These are phyloP conservation scores for Fragilaria crotonensis DNA, from an alignment of 108 stramenopile species.

Conservation along the genomic window DNA sequence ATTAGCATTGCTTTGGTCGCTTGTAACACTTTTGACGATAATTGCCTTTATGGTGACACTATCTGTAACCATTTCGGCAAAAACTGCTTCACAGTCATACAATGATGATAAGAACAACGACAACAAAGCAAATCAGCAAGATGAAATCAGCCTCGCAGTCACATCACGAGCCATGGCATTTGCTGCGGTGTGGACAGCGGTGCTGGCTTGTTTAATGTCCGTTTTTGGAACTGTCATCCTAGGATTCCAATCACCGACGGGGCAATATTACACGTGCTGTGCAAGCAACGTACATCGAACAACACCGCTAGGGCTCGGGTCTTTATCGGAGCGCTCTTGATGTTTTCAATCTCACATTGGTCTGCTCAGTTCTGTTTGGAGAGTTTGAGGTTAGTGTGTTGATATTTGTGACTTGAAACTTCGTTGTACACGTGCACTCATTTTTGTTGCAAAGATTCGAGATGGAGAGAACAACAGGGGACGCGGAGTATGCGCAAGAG, in stretches of 20 bases:
- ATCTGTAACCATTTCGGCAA: slow-evolving; percentile 39
- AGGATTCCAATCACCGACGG: slow-evolving; percentile 70
- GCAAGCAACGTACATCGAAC: slow-evolving; percentile 62
- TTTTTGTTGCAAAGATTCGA: slow-evolving; percentile 3
- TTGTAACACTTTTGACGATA: slow-evolving; percentile 54
- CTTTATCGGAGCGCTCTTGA: slow-evolving; percentile 76
- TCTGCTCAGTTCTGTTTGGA: slow-evolving; percentile 69
- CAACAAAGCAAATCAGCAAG: slow-evolving; percentile 4
- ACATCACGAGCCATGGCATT: slow-evolving; percentile 76
- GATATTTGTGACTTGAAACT: too few species aligned
- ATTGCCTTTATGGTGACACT: slow-evolving; percentile 62
- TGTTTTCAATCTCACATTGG: slow-evolving; percentile 84
- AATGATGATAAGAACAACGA: slow-evolving; percentile 16
- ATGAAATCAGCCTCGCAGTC: slow-evolving; percentile 4
- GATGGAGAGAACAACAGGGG: slow-evolving; percentile 35
- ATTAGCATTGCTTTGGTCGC: slow-evolving; percentile 68
- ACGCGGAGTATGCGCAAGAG: background rate
- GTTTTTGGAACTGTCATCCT: slow-evolving; percentile 74
- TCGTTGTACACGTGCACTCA: background rate
- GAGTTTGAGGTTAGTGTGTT: slow-evolving; percentile 78
- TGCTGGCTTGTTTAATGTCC: slow-evolving; percentile 54
- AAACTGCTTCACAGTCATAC: background rate
- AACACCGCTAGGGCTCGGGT: slow-evolving; percentile 70
- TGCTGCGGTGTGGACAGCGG: slow-evolving; percentile 76
- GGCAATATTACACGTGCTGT: slow-evolving; percentile 75